These are phyloP conservation scores for Alternaria longipes DNA, from an alignment of 2,329 filamentous ascomycete species.

Conservation along the genomic window DNA sequence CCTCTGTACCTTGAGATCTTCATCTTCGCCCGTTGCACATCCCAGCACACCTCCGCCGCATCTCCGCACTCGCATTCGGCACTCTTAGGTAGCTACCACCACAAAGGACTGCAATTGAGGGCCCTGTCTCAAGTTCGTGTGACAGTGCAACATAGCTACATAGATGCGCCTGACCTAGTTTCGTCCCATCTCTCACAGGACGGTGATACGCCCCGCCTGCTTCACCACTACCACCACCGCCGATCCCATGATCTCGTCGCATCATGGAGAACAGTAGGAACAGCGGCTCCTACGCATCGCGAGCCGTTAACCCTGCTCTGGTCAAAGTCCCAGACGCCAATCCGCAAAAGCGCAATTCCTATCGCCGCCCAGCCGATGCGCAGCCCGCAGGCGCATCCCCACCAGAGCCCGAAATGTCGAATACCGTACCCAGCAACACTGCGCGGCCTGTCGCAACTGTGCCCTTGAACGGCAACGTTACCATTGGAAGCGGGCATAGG, in stretches of 20 bases:
- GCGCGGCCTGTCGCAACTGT: slow-evolving; percentile 34
- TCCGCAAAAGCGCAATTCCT: slow-evolving; percentile 45
- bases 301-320: slow-evolving; percentile 31
- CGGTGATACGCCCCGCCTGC: slow-evolving; percentile 21
- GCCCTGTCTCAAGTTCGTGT: slow-evolving; percentile 23
- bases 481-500: slow-evolving; percentile 40
- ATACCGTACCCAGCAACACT: slow-evolving; percentile 40
- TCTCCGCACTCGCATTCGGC: slow-evolving; percentile 13
- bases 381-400: slow-evolving; percentile 32
- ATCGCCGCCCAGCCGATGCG: slow-evolving; percentile 44
- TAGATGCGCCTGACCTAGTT: slow-evolving; percentile 11
- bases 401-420: slow-evolving; percentile 26
- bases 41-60: slow-evolving; percentile 21
- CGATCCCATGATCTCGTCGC: slow-evolving; percentile 31
- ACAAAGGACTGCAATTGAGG: slow-evolving; percentile 26
- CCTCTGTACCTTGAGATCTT: not conserved
- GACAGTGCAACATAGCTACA: slow-evolving; percentile 28
- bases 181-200: slow-evolving; percentile 22
- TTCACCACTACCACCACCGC: slow-evolving; percentile 17
- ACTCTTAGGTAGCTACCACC: slow-evolving; percentile 35
- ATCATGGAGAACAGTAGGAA: slow-evolving; percentile 45
- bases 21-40: slow-evolving; percentile 14
- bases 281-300: slow-evolving; percentile 36
- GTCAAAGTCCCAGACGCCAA: slow-evolving; percentile 40
- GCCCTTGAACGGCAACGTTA: slow-evolving; percentile 33